Percentiles rank a stretch among this genome's conserved stretches.
Conservation (phyloP, 768 basidiomycete species). For the Phlebiopsis flavidoalba region DNA sequence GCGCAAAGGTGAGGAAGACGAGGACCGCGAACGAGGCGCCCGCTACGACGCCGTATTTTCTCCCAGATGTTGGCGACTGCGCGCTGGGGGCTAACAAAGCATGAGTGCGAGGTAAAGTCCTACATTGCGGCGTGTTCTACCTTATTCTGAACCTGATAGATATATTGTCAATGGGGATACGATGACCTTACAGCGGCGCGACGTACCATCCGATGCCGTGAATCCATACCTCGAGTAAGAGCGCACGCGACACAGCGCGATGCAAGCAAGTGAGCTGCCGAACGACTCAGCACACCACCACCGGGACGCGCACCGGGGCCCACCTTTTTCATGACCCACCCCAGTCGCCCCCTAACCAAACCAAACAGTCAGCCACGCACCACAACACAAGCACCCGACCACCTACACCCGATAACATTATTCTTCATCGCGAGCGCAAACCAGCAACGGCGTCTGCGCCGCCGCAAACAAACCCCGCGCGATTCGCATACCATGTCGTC, state of each 20-base stretch:
- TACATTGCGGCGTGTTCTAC: not conserved
- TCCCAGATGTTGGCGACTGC: conserved; percentile 6
- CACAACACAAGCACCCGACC: not conserved
- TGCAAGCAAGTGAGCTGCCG: conserved; percentile 37
- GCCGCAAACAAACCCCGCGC: conserved; percentile 36
- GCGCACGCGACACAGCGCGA: conserved; percentile 38
- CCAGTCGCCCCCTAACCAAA: conserved; percentile 46
- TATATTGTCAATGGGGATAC: not conserved
- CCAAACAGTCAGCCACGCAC: not conserved
- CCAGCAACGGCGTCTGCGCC: conserved; percentile 43
- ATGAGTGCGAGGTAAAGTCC: too few relatives aligned
- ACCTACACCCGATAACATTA: conserved; percentile 40
- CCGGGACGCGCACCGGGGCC: not conserved
- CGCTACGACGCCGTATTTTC: conserved; percentile 17
- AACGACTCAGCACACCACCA: not conserved
- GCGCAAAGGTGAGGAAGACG: conserved; percentile 33
- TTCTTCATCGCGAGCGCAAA: conserved; percentile 50
- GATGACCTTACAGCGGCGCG: not conserved
- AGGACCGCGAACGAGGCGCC: conserved; percentile 30
- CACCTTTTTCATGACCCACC: conserved; percentile 45
- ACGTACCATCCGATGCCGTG: conserved; percentile 30
- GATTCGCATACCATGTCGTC: conserved; percentile 19
- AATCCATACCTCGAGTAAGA: conserved; percentile 38
- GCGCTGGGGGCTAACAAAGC: not conserved
- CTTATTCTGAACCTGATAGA: conserved; percentile 1